Evolutionary conservation across 2,329 filamentous ascomycete genomes (phyloP).

Genomic region (Botrytis fabae): DNA sequence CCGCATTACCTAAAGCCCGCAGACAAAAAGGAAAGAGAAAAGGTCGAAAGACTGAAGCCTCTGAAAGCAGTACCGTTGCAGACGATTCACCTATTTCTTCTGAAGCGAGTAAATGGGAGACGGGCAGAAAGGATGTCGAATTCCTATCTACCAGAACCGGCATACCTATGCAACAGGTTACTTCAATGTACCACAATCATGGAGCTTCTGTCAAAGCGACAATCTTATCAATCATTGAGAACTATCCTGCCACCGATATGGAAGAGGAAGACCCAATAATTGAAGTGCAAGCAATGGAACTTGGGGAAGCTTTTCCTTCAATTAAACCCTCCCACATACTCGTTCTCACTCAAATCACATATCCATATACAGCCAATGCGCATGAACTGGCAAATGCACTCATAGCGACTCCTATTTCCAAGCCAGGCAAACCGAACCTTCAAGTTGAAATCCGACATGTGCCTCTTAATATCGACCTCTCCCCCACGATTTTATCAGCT

Average conservation of each 20-base stretch:
- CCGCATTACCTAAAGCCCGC: conserved; percentile 38
- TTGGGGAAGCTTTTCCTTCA: conserved; percentile 55
- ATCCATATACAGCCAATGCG: conserved; percentile 57
- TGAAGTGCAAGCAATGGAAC: conserved; percentile 52
- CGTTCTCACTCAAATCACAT: conserved; percentile 56
- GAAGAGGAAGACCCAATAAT: conserved; percentile 49
- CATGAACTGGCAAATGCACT: conserved; percentile 60
- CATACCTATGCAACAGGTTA: conserved; percentile 50
- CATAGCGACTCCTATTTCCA: conserved; percentile 35
- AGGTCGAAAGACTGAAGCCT: conserved; percentile 35
- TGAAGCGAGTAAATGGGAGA: conserved; percentile 57
- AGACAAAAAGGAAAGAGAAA: conserved; percentile 47
- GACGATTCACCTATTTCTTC: conserved; percentile 5
- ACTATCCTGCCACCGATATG: conserved; percentile 32
- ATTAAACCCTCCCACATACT: conserved; percentile 51
- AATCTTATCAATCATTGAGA: conserved; percentile 50
- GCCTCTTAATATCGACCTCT: conserved; percentile 30
- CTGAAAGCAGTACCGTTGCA: conserved; percentile 16
- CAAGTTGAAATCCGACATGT: conserved; percentile 38
- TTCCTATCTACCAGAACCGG: conserved; percentile 56
- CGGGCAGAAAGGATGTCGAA: conserved; percentile 56
- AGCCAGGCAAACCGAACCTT: conserved; percentile 27
- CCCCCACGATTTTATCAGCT: background rate
- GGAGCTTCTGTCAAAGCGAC: conserved; percentile 56
- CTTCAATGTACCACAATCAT: conserved; percentile 61